Percentiles rank a stretch among this genome's conserved stretches.
Evolutionary conservation across 192 early-diverging fungal species (phyloP).

Genomic region (Backusella westeae): DNA sequence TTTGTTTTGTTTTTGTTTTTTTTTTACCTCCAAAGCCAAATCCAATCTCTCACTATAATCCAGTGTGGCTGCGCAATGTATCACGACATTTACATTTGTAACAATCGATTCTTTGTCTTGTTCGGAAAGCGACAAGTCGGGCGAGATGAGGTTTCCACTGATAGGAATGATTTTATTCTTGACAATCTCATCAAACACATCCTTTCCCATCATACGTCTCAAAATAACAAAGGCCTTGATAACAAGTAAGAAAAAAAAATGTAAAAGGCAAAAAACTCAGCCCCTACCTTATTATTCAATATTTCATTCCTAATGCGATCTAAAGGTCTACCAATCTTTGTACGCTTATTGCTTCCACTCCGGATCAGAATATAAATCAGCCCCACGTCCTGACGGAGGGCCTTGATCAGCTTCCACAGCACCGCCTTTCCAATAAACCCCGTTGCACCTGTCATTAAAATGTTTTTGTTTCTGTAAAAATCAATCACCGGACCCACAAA

Average conservation of each 20-base stretch:
- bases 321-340: slow-evolving; percentile 33
- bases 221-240: slow-evolving; percentile 44
- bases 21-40: slow-evolving; percentile 45
- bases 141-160: slow-evolving; percentile 42
- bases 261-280: background rate
- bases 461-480: slow-evolving; percentile 33
- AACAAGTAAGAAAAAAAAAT: background rate
- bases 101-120: slow-evolving; percentile 39
- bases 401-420: slow-evolving; percentile 45
- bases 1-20: background rate
- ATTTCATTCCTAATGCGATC: slow-evolving; percentile 37
- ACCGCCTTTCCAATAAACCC: slow-evolving; percentile 56
- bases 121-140: slow-evolving; percentile 41
- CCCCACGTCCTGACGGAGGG: slow-evolving; percentile 40
- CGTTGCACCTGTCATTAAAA: slow-evolving; percentile 52
- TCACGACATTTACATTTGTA: slow-evolving; percentile 41
- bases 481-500: slow-evolving; percentile 7
- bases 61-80: slow-evolving; percentile 53
- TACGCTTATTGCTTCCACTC: slow-evolving; percentile 32
- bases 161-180: slow-evolving; percentile 48
- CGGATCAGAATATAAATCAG: slow-evolving; percentile 28
- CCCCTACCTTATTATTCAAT: slow-evolving; percentile 27
- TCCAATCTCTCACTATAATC: slow-evolving; percentile 49
- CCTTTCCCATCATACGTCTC: slow-evolving; percentile 26
- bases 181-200: slow-evolving; percentile 37